Conservation (phyloP, 225 moss, liverwort and hornwort species). For the Antitrichia curtipendula region DNA sequence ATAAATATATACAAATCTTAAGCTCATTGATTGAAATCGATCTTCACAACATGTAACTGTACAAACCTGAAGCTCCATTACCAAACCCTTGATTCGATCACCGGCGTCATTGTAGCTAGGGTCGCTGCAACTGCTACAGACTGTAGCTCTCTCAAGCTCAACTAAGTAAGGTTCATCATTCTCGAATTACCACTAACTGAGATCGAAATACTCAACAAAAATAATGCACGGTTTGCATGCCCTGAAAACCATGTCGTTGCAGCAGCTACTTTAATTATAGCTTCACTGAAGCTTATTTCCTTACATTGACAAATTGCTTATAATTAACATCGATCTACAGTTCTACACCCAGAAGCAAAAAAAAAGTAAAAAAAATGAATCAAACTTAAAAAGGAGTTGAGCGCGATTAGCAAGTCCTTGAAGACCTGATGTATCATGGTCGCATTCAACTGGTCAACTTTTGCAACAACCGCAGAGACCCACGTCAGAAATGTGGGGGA, state of each 20-base stretch:
- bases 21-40: neutral
- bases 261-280: neutral
- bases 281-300: neutral
- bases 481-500: neutral
- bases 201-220: neutral
- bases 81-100: neutral
- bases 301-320: neutral
- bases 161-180: too few species aligned
- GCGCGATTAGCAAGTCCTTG: neutral
- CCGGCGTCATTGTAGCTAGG: neutral
- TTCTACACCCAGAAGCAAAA: neutral
- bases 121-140: too few species aligned
- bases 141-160: neutral
- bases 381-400: too few species aligned
- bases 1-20: too few species aligned
- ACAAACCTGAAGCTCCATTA: neutral
- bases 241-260: neutral
- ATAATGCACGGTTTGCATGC: neutral
- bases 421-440: neutral
- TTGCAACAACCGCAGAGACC: neutral
- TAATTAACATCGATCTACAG: neutral
- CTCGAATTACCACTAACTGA: neutral
- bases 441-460: neutral
- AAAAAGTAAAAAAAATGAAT: neutral
- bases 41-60: neutral